These are phyloP conservation scores for Vitis rupestris DNA, from an alignment of 164 flowering plant genomes.

Conservation along the genomic window DNA sequence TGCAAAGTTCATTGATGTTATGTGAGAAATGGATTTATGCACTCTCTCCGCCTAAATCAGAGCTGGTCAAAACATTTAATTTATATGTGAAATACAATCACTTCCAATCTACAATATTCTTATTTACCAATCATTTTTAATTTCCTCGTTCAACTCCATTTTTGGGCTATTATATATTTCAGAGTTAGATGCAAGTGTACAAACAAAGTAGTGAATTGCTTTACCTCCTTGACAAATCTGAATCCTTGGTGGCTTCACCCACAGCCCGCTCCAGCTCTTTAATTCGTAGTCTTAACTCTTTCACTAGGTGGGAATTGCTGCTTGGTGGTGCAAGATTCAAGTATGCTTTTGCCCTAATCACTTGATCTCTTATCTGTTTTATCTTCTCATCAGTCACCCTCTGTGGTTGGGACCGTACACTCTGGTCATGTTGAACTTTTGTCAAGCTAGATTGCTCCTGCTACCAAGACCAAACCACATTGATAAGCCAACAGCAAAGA, in stretches of 20 bases:
- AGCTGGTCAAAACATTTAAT: background rate
- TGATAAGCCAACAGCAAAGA: background rate
- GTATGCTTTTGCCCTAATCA: slow-evolving; percentile 79
- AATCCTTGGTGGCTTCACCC: slow-evolving; percentile 71
- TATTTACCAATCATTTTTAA: background rate
- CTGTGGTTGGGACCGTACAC: slow-evolving; percentile 18
- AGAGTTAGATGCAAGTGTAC: background rate
- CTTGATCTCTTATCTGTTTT: slow-evolving; percentile 77
- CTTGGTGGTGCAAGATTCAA: slow-evolving; percentile 62
- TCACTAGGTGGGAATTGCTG: slow-evolving; percentile 69
- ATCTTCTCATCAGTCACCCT: slow-evolving; percentile 59
- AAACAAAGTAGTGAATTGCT: background rate
- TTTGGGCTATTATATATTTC: background rate
- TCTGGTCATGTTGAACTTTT: slow-evolving; percentile 20
- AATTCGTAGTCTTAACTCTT: slow-evolving; percentile 69
- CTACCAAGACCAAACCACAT: slow-evolving; percentile 15
- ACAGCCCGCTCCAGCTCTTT: slow-evolving; percentile 73
- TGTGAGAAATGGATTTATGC: slow-evolving; percentile 1
- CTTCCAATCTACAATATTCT: background rate
- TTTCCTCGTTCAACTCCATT: background rate
- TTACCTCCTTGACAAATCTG: slow-evolving; percentile 76
- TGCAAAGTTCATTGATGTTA: slow-evolving; percentile 34
- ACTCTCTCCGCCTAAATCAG: background rate
- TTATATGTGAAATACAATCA: too few relatives aligned
- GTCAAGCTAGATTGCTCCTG: slow-evolving; percentile 34